These are phyloP conservation scores for Poteriospumella lacustris DNA, from an alignment of 108 stramenopile species.

Conservation along the genomic window DNA sequence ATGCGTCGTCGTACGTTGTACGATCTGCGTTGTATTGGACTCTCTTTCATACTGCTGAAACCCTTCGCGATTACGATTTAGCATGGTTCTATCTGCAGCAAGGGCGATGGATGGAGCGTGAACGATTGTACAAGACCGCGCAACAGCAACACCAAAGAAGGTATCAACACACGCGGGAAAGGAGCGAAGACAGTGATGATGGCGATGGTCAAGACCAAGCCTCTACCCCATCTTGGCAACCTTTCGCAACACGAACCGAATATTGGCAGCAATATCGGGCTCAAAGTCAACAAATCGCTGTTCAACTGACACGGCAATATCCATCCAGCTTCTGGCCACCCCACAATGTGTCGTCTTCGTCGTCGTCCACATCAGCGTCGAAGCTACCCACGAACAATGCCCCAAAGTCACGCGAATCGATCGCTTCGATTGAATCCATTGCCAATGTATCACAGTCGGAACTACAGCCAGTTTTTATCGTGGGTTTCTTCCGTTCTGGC, in stretches of 20 bases:
- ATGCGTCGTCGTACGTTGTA: too few species aligned
- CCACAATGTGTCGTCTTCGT: too few species aligned
- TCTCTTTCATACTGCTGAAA: neutral
- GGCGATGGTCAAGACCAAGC: neutral
- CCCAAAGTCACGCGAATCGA: too few species aligned
- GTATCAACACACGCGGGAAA: neutral
- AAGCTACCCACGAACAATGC: too few species aligned
- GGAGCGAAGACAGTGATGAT: neutral
- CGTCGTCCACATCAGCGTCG: too few species aligned
- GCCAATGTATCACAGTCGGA: too few species aligned
- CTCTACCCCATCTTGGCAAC: neutral
- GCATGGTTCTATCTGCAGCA: neutral
- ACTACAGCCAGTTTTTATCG: neutral
- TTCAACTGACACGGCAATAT: neutral
- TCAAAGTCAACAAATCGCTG: neutral
- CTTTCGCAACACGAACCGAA: neutral
- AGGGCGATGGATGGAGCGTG: neutral
- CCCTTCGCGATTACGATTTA: neutral
- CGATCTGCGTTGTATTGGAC: neutral
- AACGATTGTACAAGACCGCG: neutral
- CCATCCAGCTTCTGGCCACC: too few species aligned
- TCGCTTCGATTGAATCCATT: too few species aligned
- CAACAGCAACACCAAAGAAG: neutral
- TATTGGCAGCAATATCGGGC: neutral
- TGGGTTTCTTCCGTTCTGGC: neutral